Base-by-base conservation (phyloP, 768 basidiomycete genomes). In the Psilocybe cubensis region DNA sequence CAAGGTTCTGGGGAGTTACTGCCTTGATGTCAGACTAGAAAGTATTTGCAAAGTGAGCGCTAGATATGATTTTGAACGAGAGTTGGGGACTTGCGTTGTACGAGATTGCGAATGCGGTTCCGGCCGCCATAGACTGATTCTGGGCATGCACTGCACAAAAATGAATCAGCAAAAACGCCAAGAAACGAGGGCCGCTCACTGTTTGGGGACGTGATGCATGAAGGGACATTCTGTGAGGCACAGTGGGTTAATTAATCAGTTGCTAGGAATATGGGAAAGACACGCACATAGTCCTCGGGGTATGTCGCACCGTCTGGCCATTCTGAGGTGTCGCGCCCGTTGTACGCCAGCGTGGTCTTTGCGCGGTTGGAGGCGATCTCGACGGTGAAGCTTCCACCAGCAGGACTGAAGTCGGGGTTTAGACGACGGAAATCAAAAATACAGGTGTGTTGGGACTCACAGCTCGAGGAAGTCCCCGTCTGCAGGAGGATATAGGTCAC, bases 41-140 rank as follows among this genome's bases (percentile, higher is more conserved):
- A 82, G 35, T 40, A n/a, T n/a, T 49, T 12, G 42, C 45, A 41
- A 17, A 20, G 45, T 27, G 38, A 45, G 23, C 27, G 21, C 31
- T 42, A 53, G 51, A 49, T 44, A 27, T 14, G 23, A 14, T 20
- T 14, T 18, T 3, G 8, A 14, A 35, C 7, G 28, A n/a, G 21
- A 17, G 8, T 11, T 20, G 14, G 7, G 46, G 10, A 21, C 44
- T 3, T 11, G 81, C 82, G 48, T 75, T 64, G 61, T 84, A 84
- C 17, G 82, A 76, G 54, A 84, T 84, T 14, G 82, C 82, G 56
- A 84, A 83, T 5, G 79, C 82, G 31, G 82, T 81, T 1, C 83
- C 83, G 44, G 83, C 80, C 42, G 82, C 81, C 70, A 71, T 78
- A 6, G 76, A 70, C 53, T 79, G 68, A 59, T 83, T 82, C 58